Evolutionary conservation across 257 asterid genomes (phyloP), one percentile per base, ranked within the genome.

Genomic region (Lithospermum erythrorhizon): DNA sequence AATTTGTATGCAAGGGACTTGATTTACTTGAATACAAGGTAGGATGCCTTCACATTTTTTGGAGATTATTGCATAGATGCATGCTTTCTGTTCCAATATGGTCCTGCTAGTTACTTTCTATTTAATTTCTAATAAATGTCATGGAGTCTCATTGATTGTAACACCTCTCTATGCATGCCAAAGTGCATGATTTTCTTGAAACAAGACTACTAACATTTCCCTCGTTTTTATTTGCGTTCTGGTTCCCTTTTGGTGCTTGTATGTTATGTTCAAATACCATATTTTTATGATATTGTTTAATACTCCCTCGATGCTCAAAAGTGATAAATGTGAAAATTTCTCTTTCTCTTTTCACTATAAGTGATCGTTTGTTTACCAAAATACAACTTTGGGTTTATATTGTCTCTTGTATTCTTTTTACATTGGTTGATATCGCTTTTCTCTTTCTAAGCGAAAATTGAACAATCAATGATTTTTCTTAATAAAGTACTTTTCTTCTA

Each of bases 1-100:
- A 89, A 57, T 93, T 93, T 74, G 82, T 89, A 23, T 81, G 94
- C 81, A 81, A 83, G 79, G 99, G 99, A 55, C 87, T 93, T 53
- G 83, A 78, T 53, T 70, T 73, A 76, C 95, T 93, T 41, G 95
- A 89, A 65, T 93, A 86, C 76, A 86, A 81, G 97, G 94, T 87
- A 84, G 1, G 64, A 73, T 27, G 16, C 53, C 22, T 41, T 18
- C 29, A 7, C n/a, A 41, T 57, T 64, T 57, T 11, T 11, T 41
- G 49, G 11, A 18, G 14, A 13, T 11, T 41, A 41, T 5, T 13
- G 49, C 4, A 14, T 13, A 2, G 2, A 41, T 41, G 49, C 8
- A 11, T 41, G n/a, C 18, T 11, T 11, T 41, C 18, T 41, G 49
- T 41, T 41, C 18, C 49, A 13, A 41, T 9, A 14, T 41, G 49